Conservation (phyloP, 352 stramenopile genomes). For the Phytophthora vignae region DNA sequence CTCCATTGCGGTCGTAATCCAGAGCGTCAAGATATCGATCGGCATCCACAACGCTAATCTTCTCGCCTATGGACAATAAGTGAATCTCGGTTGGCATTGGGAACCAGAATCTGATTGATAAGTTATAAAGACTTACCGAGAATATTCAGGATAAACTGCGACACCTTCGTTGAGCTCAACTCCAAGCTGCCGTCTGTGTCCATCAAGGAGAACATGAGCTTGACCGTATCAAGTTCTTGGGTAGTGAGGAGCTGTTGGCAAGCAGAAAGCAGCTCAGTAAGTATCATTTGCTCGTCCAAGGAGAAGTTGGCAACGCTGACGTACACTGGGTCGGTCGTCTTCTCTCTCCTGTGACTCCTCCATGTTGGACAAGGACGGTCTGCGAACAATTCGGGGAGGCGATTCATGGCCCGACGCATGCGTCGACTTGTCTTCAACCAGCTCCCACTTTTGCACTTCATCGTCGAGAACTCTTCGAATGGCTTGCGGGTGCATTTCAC, state of each 20-base stretch:
- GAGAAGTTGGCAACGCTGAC: background rate
- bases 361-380: slow-evolving; percentile 26
- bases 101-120: no score
- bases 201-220: slow-evolving; percentile 85
- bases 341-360: background rate
- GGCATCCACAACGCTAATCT: slow-evolving; percentile 56
- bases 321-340: slow-evolving; percentile 47
- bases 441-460: slow-evolving; percentile 74
- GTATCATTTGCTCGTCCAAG: background rate
- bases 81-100: background rate
- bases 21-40: slow-evolving; percentile 73
- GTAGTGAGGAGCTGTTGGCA: slow-evolving; percentile 50
- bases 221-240: slow-evolving; percentile 79
- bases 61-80: slow-evolving; percentile 52
- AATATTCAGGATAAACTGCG: slow-evolving; percentile 79
- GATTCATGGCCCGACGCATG: slow-evolving; percentile 1
- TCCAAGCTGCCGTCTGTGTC: slow-evolving; percentile 80
- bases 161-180: slow-evolving; percentile 60
- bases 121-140: slow-evolving; percentile 48
- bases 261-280: background rate
- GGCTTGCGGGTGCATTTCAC: slow-evolving; percentile 83
- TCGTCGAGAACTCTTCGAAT: slow-evolving; percentile 71
- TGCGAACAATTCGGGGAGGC: slow-evolving; percentile 29
- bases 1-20: slow-evolving; percentile 77
- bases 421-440: slow-evolving; percentile 48